phyloP scores from a whole-genome alignment of 2,329 filamentous ascomycete species.

The Coleophoma crateriformis region DNA sequence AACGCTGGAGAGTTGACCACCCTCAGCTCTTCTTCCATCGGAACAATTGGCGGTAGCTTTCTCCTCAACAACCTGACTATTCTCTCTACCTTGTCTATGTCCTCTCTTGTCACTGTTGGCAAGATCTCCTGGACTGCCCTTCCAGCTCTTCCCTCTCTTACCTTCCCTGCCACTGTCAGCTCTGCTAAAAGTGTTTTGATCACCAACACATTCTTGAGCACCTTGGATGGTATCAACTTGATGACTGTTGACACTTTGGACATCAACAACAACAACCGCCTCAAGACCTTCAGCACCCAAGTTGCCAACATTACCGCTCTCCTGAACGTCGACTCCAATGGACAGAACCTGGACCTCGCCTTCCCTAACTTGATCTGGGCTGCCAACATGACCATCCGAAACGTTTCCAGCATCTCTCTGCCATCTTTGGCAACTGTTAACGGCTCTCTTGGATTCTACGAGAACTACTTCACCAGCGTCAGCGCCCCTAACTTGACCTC shows the following conservation, averaged over 20 bases:
- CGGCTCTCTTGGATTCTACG: slow-evolving; percentile 78
- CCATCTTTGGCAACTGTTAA: slow-evolving; percentile 70
- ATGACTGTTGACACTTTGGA: slow-evolving; percentile 65
- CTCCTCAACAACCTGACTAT: slow-evolving; percentile 61
- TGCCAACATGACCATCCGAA: slow-evolving; percentile 76
- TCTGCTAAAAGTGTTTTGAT: slow-evolving; percentile 66
- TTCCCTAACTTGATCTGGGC: slow-evolving; percentile 77
- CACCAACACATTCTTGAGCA: slow-evolving; percentile 78
- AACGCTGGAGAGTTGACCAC: slow-evolving; percentile 60
- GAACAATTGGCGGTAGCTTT: slow-evolving; percentile 65
- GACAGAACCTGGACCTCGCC: slow-evolving; percentile 59
- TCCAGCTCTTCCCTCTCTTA: slow-evolving; percentile 51
- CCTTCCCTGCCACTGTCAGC: slow-evolving; percentile 56
- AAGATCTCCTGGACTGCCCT: slow-evolving; percentile 69
- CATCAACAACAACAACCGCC: slow-evolving; percentile 85
- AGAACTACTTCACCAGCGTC: slow-evolving; percentile 62
- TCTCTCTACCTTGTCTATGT: slow-evolving; percentile 64
- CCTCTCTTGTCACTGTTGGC: slow-evolving; percentile 57
- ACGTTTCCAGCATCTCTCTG: slow-evolving; percentile 67
- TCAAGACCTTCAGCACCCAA: slow-evolving; percentile 71
- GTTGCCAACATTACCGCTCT: slow-evolving; percentile 68
- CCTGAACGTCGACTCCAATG: slow-evolving; percentile 77
- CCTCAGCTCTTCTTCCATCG: slow-evolving; percentile 56
- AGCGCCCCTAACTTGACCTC: slow-evolving; percentile 64
- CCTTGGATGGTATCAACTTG: slow-evolving; percentile 77